These are phyloP conservation scores for Apophysomyces trapeziformis DNA, from an alignment of 371 early-diverging fungal genomes.

Conservation along the genomic window DNA sequence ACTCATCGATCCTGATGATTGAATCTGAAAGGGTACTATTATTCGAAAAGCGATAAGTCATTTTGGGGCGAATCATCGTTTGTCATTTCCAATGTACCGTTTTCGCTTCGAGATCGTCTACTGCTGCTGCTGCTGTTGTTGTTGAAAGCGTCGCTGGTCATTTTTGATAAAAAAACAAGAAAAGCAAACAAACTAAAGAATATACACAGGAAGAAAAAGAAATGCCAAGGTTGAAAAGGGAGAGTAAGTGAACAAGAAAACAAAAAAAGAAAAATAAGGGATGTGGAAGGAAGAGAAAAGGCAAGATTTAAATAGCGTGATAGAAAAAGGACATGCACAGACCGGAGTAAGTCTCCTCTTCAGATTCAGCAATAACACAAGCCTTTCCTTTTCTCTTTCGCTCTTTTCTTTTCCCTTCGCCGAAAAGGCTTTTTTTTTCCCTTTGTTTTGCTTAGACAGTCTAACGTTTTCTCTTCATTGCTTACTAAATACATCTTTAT, in stretches of 20 bases:
- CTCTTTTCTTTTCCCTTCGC: not conserved
- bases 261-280: not conserved
- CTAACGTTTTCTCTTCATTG: no score
- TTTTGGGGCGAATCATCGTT: not conserved
- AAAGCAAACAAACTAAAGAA: not conserved
- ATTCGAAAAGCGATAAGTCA: not conserved
- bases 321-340: slow-evolving; percentile 29
- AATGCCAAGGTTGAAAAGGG: slow-evolving; percentile 1
- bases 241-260: not conserved
- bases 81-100: slow-evolving; percentile 11
- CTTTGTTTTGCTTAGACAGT: not conserved
- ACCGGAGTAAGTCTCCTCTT: slow-evolving; percentile 26
- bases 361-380: slow-evolving; percentile 3
- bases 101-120: slow-evolving; percentile 18
- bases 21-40: slow-evolving; percentile 29
- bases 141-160: not conserved
- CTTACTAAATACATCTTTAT: not conserved
- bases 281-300: slow-evolving; percentile 8
- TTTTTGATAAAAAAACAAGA: not conserved
- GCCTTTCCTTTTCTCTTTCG: not conserved
- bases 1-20: slow-evolving; percentile 23
- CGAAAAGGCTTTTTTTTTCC: not conserved
- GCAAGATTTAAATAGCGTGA: slow-evolving; percentile 1
- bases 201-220: not conserved
- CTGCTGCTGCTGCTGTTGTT: slow-evolving; percentile 12